Conservation (phyloP, 1,284 basidiomycete species). For the Pholiota adiposa region DNA sequence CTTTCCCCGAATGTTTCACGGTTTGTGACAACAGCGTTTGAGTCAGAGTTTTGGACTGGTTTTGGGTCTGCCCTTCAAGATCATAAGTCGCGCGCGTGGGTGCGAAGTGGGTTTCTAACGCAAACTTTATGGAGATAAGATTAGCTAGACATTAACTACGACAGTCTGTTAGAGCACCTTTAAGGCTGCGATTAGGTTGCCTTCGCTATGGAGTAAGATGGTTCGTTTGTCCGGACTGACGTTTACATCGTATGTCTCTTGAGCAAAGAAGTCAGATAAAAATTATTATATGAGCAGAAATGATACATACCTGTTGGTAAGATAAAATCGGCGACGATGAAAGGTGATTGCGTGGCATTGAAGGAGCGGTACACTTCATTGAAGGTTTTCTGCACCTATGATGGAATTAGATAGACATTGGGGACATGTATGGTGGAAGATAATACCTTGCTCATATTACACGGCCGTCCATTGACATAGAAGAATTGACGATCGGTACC, state of each 20-base stretch:
- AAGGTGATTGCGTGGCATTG: constrained; percentile 81
- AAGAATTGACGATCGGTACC: constrained; percentile 91
- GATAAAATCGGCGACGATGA: constrained; percentile 84
- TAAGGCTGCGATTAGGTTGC: constrained; percentile 77
- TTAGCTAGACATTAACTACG: neutral
- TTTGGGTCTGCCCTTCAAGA: constrained; percentile 20
- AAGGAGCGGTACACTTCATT: constrained; percentile 91
- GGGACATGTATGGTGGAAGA: no score
- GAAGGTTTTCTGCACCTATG: constrained; percentile 80
- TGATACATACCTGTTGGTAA: constrained; percentile 76
- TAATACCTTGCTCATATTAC: constrained; percentile 76
- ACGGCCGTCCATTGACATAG: constrained; percentile 94
- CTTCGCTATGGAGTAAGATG: constrained; percentile 90
- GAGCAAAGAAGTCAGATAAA: neutral
- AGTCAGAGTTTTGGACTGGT: constrained; percentile 13
- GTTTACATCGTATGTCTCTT: constrained; percentile 92
- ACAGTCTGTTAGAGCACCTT: constrained; percentile 54
- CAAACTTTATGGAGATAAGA: constrained; percentile 20
- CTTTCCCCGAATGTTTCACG: neutral
- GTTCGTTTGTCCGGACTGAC: constrained; percentile 97
- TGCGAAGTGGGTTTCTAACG: constrained; percentile 35
- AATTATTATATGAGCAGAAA: constrained; percentile 11
- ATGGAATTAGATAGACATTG: neutral
- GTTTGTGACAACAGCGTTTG: constrained; percentile 16
- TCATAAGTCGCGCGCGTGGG: constrained; percentile 35